A percentile compares a stretch with the other conserved stretches of the same genome.
phyloP scores from a whole-genome alignment of 2,329 filamentous ascomycete genomes.

The Colletotrichum shisoi region DNA sequence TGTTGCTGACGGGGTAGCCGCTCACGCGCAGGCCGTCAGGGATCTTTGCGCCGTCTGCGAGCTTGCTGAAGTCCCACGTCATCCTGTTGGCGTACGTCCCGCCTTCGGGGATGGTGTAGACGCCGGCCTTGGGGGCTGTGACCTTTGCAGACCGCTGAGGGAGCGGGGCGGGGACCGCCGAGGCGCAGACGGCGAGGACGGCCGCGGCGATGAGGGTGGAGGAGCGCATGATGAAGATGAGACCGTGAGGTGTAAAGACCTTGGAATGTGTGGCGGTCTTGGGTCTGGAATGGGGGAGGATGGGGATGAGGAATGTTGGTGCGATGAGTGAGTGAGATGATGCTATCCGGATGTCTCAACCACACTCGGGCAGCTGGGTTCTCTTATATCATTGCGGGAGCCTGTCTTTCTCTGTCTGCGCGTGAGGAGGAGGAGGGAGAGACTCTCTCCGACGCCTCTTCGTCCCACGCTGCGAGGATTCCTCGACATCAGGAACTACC shows the following conservation, averaged over 20 bases:
- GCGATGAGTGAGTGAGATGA: not conserved
- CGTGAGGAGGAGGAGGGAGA: too few relatives aligned
- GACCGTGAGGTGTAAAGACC: not conserved
- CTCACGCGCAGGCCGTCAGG: constrained; percentile 42
- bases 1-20: constrained; percentile 39
- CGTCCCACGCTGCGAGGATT: not conserved
- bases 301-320: not conserved
- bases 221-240: constrained; percentile 1
- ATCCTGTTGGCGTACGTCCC: constrained; percentile 2
- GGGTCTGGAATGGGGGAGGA: not conserved
- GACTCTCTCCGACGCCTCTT: too few relatives aligned
- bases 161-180: not conserved
- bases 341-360: not conserved
- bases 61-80: constrained; percentile 23
- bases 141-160: constrained; percentile 21
- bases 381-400: not conserved
- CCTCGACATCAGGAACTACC: not conserved
- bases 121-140: not conserved
- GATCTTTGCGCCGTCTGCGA: constrained; percentile 24
- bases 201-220: constrained; percentile 11
- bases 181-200: constrained; percentile 11
- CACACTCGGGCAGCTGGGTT: not conserved
- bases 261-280: not conserved
- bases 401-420: not conserved
- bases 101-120: constrained; percentile 6